These are phyloP conservation scores for Centaurea solstitialis DNA, from an alignment of 129 eudicot species.

Conservation along the genomic window DNA sequence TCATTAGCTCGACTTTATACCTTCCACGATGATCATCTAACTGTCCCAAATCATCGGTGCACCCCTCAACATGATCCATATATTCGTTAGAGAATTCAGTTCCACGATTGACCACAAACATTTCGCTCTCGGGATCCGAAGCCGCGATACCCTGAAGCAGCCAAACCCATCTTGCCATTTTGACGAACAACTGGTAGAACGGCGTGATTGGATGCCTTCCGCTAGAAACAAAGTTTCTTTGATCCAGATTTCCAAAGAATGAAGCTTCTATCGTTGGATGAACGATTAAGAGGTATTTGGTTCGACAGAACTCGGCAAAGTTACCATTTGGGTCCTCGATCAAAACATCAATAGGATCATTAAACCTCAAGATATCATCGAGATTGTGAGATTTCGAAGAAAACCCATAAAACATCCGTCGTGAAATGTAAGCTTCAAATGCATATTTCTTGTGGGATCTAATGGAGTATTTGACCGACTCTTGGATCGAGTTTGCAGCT, in stretches of 20 bases:
- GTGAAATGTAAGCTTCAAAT: constrained; percentile 66
- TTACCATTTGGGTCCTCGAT: constrained; percentile 54
- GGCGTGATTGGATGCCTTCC: constrained; percentile 71
- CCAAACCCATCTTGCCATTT: constrained; percentile 79
- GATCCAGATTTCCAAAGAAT: constrained; percentile 66
- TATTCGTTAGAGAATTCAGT: constrained; percentile 45
- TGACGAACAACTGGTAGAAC: constrained; percentile 64
- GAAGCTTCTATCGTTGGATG: constrained; percentile 67
- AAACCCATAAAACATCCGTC: constrained; percentile 61
- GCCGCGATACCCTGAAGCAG: constrained; percentile 50
- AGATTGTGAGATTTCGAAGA: constrained; percentile 21
- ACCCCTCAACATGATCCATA: constrained; percentile 59
- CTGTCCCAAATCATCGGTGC: constrained; percentile 25
- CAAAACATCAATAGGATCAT: constrained; percentile 54
- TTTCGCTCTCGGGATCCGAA: constrained; percentile 46
- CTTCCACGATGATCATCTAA: constrained; percentile 29
- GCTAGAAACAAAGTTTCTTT: constrained; percentile 54
- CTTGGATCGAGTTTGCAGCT: constrained; percentile 62
- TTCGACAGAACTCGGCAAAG: constrained; percentile 61
- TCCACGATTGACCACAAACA: constrained; percentile 54
- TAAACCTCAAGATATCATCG: constrained; percentile 43
- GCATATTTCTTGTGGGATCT: constrained; percentile 77
- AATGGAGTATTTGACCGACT: constrained; percentile 52
- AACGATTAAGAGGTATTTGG: constrained; percentile 54
- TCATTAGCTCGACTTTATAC: constrained; percentile 65